A percentile compares a stretch with the other conserved stretches of the same genome.
Evolutionary conservation across 2,329 filamentous ascomycete genomes (phyloP).

Genomic region (Ophiostoma novo-ulmi): DNA sequence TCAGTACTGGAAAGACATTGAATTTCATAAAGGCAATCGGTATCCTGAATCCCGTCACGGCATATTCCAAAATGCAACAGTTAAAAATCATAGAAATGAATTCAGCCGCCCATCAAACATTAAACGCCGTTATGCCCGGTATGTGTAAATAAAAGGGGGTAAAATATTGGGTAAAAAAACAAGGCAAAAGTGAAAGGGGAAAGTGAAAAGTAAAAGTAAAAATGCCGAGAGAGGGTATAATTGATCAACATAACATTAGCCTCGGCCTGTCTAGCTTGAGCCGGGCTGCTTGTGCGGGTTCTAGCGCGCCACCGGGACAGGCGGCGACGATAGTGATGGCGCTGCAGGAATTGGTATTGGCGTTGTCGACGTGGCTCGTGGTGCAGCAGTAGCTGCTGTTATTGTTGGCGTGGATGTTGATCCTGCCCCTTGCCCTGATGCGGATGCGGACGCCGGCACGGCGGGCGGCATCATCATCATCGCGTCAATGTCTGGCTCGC

Average conservation of each 20-base stretch:
- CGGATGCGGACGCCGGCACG: slow-evolving; percentile 13
- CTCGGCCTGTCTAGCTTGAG: too few relatives aligned
- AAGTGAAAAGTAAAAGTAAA: background rate
- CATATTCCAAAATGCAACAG: background rate
- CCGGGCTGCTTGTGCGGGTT: background rate
- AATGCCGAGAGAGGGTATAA: background rate
- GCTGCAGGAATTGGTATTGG: slow-evolving; percentile 22
- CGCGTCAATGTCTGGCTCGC: slow-evolving; percentile 49
- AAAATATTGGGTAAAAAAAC: background rate
- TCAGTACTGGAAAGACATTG: too few relatives aligned
- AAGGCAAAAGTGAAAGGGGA: background rate
- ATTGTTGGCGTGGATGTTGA: slow-evolving; percentile 1
- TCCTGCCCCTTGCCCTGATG: background rate
- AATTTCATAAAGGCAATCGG: too few relatives aligned
- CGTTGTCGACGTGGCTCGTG: slow-evolving; percentile 21
- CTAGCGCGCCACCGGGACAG: background rate
- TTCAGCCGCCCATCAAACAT: too few relatives aligned
- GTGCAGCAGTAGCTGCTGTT: background rate
- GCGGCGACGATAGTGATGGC: slow-evolving; percentile 15
- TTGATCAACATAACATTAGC: background rate
- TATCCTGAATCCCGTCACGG: background rate
- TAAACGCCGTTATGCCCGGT: background rate
- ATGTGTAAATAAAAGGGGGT: background rate
- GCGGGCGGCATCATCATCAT: slow-evolving; percentile 31
- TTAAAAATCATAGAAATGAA: background rate